Conservation (phyloP, 306 rosid genomes). For the Gleditsia sinensis region DNA sequence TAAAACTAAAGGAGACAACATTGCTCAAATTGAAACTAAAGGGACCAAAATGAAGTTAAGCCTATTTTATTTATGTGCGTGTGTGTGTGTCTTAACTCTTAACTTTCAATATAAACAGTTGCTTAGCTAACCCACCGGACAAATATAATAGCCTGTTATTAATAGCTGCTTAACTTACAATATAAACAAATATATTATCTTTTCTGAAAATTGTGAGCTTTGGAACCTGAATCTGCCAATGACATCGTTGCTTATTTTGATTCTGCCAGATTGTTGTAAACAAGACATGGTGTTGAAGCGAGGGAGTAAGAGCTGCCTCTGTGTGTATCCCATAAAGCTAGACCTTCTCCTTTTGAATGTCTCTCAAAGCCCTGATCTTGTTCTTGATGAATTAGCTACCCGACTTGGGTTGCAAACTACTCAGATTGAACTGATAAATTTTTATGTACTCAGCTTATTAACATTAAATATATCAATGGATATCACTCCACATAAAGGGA, state of each 20-base stretch:
- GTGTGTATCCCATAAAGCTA: slow-evolving; percentile 91
- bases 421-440: slow-evolving; percentile 80
- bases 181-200: neutral
- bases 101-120: neutral
- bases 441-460: slow-evolving; percentile 64
- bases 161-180: neutral
- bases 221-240: slow-evolving; percentile 16
- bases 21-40: neutral
- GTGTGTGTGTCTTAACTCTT: too few relatives aligned
- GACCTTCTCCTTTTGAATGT: slow-evolving; percentile 90
- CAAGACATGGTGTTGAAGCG: slow-evolving; percentile 73
- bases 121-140: too few relatives aligned
- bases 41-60: neutral
- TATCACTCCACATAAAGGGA: slow-evolving; percentile 72
- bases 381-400: slow-evolving; percentile 67
- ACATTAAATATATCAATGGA: slow-evolving; percentile 87
- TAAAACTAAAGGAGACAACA: neutral
- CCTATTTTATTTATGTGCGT: neutral
- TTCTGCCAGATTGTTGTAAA: slow-evolving; percentile 83
- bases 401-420: slow-evolving; percentile 63
- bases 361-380: slow-evolving; percentile 64
- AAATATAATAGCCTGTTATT: slow-evolving; percentile 12
- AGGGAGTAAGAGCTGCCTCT: slow-evolving; percentile 68
- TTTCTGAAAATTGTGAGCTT: neutral
- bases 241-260: slow-evolving; percentile 28